Evolutionary conservation across 345 rosid genomes (phyloP), one percentile per base, ranked within the genome.

Genomic region (Eucalyptus tenuipes): DNA sequence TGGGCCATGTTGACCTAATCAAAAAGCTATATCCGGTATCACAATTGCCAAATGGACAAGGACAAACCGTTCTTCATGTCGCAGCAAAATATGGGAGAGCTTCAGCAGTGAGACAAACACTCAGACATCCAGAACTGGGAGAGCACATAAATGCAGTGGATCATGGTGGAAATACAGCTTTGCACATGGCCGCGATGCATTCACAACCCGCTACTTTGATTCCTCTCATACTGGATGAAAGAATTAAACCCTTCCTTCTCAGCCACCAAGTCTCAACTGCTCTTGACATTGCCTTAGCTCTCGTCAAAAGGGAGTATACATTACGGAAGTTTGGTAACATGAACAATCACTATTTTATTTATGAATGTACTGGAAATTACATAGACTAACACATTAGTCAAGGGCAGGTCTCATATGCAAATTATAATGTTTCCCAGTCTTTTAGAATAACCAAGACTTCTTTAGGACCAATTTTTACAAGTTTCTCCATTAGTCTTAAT

Each of bases 171-270:
- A 68, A 68, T 17, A 68, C 80, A 17, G 12, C 80, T 31, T 17
- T 68, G 22, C 80, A 68, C 80, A 33, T 68, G 42, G 80, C 80
- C 9, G 80, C 44, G 7, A 68, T 68, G 22, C 1, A 68, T 68
- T 37, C 80, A 3, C 80, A 68, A 68, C 13, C 24, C 2, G 7
- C 4, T 3, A 1, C 13, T 33, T 68, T 68, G 24, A 17, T 17
- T 33, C 12, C 10, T 68, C 80, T 68, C 9, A 3, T 17, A 44
- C 42, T 1, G 22, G 80, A 68, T 33, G 6, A 68, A 8, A 68
- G 80, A 16, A 68, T 31, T n/a, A n/a, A n/a, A n/a, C 57, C 0
- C 64, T 10, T 0, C n/a, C 2, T 1, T 57, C 13, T 10, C n/a
- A 57, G 25, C n/a, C 33, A 61, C 71, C 3, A 7, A 29, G 0